Percentiles rank a stretch among this genome's conserved stretches.
phyloP scores from a whole-genome alignment of 192 early-diverging fungal genomes.

The Umbelopsis sp. region DNA sequence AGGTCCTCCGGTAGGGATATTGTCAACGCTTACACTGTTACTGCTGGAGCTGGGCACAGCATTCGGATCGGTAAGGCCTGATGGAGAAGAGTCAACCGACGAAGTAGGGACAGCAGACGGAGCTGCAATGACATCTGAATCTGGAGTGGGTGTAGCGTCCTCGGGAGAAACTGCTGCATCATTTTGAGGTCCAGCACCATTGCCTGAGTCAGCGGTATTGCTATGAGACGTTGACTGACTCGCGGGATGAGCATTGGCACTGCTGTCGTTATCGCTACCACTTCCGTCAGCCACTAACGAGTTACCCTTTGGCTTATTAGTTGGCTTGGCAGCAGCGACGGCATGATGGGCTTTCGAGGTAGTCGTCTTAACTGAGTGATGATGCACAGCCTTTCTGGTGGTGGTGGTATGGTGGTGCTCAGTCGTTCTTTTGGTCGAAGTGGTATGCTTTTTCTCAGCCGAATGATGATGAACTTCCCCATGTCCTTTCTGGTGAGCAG shows the following conservation, averaged over 20 bases:
- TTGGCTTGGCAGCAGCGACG: not conserved
- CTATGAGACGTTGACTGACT: not conserved
- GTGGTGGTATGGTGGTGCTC: not conserved
- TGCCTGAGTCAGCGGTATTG: not conserved
- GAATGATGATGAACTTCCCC: not conserved
- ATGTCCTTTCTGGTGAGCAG: not conserved
- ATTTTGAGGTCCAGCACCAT: not conserved
- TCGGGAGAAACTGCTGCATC: not conserved
- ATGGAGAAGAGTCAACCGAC: too few relatives aligned
- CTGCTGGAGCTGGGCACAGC: not conserved
- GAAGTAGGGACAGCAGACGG: too few relatives aligned
- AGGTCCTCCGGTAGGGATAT: not conserved
- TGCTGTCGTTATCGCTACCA: not conserved
- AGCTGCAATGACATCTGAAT: not conserved
- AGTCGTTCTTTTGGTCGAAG: not conserved
- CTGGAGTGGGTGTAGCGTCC: not conserved
- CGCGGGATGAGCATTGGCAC: not conserved
- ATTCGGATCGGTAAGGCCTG: not conserved
- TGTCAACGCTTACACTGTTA: slow-evolving; percentile 22
- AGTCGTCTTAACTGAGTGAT: not conserved
- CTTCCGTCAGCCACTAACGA: not conserved
- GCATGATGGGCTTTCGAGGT: slow-evolving; percentile 7
- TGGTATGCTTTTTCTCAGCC: not conserved
- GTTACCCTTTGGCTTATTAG: not conserved
- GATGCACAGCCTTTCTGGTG: not conserved